Conservation (phyloP, 768 basidiomycete species). For the Steccherinum ochraceum region DNA sequence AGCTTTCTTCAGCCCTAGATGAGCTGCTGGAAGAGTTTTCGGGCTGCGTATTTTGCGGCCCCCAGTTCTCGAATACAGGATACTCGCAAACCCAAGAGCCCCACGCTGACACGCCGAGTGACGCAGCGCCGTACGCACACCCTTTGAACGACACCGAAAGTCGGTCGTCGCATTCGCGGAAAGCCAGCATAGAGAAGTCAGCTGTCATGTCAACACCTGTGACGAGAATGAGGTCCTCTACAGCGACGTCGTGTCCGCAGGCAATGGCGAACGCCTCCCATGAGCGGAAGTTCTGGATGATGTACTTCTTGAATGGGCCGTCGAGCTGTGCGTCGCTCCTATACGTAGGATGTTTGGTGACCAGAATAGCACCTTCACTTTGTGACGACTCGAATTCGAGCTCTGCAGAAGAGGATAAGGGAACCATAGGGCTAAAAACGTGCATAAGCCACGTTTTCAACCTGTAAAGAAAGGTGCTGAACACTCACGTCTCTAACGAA, state of each 20-base stretch:
- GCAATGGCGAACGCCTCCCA: conserved; percentile 6
- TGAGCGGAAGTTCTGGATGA: conserved; percentile 1
- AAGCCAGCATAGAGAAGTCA: conserved; percentile 9
- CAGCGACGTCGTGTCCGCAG: background rate
- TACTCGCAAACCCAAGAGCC: conserved; percentile 2
- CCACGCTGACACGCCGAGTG: conserved; percentile 1
- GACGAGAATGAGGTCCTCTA: conserved; percentile 5
- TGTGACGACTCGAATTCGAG: background rate
- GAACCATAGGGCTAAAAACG: background rate
- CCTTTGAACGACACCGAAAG: background rate
- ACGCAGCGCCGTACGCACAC: background rate
- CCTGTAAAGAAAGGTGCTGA: background rate
- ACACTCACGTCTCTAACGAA: background rate
- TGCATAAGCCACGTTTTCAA: background rate
- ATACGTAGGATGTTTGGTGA: conserved; percentile 3
- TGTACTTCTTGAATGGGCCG: conserved; percentile 2
- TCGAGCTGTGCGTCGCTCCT: background rate
- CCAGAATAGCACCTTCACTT: conserved; percentile 1
- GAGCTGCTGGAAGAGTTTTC: background rate
- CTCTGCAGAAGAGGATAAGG: background rate
- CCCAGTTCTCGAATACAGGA: conserved; percentile 4
- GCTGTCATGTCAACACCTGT: conserved; percentile 6
- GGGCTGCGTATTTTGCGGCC: conserved; percentile 1
- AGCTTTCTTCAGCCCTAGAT: background rate
- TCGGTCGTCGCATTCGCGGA: background rate